Evolutionary conservation across 2,329 filamentous ascomycete genomes (phyloP).

Genomic region (Pyrenophora tritici-repentis): DNA sequence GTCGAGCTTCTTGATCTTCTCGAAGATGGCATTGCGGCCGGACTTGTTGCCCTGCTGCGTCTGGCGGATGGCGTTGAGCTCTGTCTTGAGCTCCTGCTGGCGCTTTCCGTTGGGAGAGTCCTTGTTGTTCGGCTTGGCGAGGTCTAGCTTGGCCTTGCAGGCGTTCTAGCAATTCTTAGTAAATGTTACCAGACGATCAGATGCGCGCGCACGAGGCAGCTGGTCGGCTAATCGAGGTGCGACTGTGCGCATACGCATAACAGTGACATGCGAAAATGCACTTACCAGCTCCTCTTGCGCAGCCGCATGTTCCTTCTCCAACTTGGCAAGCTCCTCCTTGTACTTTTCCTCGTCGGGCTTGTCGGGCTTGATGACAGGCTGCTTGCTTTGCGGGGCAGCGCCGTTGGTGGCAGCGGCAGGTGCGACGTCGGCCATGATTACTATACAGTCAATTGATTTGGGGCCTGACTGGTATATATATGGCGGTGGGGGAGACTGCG

Average conservation of each 20-base stretch:
- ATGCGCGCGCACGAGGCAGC: slow-evolving; percentile 15
- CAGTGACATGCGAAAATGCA: background rate
- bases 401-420: slow-evolving; percentile 41
- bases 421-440: slow-evolving; percentile 45
- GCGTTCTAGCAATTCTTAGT: slow-evolving; percentile 65
- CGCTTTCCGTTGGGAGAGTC: slow-evolving; percentile 80
- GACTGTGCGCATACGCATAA: slow-evolving; percentile 1
- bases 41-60: slow-evolving; percentile 89
- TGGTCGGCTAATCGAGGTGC: slow-evolving; percentile 12
- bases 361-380: slow-evolving; percentile 66
- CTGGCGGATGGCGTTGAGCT: slow-evolving; percentile 82
- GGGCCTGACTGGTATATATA: slow-evolving; percentile 20
- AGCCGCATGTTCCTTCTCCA: slow-evolving; percentile 83
- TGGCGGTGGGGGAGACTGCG: slow-evolving; percentile 15
- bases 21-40: slow-evolving; percentile 74
- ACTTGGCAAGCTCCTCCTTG: slow-evolving; percentile 76
- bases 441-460: slow-evolving; percentile 26
- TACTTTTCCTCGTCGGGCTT: slow-evolving; percentile 86
- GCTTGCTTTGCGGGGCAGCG: slow-evolving; percentile 43
- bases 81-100: slow-evolving; percentile 80
- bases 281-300: slow-evolving; percentile 72
- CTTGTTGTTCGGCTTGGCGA: slow-evolving; percentile 79
- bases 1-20: slow-evolving; percentile 91
- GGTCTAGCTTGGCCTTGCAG: slow-evolving; percentile 85
- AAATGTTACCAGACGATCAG: background rate